Evolutionary conservation across 345 rosid genomes (phyloP), one percentile per base, ranked within the genome.

Genomic region (Orychophragmus violaceus): DNA sequence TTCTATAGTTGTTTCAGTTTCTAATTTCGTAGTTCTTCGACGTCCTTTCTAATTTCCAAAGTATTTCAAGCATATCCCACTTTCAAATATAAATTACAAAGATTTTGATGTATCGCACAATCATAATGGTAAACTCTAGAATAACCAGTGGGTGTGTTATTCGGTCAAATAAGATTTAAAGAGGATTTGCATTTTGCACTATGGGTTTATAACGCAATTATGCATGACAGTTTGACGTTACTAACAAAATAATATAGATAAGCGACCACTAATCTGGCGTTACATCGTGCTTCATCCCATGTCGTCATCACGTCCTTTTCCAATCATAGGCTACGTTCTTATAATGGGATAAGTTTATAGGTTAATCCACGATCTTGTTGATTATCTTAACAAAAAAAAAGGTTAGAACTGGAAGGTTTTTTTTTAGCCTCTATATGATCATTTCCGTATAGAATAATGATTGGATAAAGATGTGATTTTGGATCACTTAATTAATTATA

Each of bases 221-320:
- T 24, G 25, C 58, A 46, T 18, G 65, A 64, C 65, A 49, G 54
- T 57, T 58, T 23, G 33, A 58, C 61, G 66, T 65, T 65, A 64
- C 71, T 12, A 49, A 23, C 21, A 49, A 42, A 54, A 50, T 44
- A 35, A 21, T 33, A 33, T 18, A 39, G 9, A 53, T 8, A 59
- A 36, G 45, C 29, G 46, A 71, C 63, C 56, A 24, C 64, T 62
- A 25, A 16, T 64, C 49, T 71, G 59, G 50, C 3, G n/a, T 48
- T 48, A 53, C 60, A 72, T 72, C 76, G 65, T 72, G 61, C 61
- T 49, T 39, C 52, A 65, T 58, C 61, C 49, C 66, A 58, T 65
- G 66, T 39, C 61, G 71, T 37, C 66, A 58, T 72, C 66, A 72
- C 71, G 61, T 72, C 71, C 53, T 58, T 72, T 16, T 72, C 66